Percentiles rank a stretch among this genome's conserved stretches.
phyloP scores from a whole-genome alignment of 2,329 filamentous ascomycete genomes.

The Ceratocystis cubensis region DNA sequence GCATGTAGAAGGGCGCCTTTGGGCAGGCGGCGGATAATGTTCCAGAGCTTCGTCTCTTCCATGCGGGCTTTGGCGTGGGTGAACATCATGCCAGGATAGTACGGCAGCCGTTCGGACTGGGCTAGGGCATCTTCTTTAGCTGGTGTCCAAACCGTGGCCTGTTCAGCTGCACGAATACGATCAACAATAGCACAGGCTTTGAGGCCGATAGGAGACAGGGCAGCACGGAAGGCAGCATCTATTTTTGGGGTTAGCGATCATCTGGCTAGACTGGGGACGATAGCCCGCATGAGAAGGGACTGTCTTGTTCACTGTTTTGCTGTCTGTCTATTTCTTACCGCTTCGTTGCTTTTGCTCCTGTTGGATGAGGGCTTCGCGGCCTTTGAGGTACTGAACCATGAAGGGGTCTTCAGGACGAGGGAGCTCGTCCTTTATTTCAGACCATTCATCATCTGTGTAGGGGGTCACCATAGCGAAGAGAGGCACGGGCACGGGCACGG shows the following conservation, averaged over 20 bases:
- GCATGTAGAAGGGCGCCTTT: slow-evolving; percentile 80
- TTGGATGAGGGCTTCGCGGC: slow-evolving; percentile 60
- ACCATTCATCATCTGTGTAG: slow-evolving; percentile 47
- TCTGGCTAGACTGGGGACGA: neutral
- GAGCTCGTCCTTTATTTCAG: slow-evolving; percentile 43
- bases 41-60: slow-evolving; percentile 74
- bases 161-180: slow-evolving; percentile 66
- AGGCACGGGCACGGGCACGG: too few relatives aligned
- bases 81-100: slow-evolving; percentile 92
- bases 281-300: neutral
- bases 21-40: slow-evolving; percentile 72
- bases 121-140: slow-evolving; percentile 59
- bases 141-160: slow-evolving; percentile 61
- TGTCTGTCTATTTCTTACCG: slow-evolving; percentile 17
- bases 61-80: slow-evolving; percentile 72
- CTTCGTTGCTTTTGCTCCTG: slow-evolving; percentile 75
- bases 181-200: slow-evolving; percentile 70
- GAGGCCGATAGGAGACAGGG: slow-evolving; percentile 64
- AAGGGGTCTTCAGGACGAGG: slow-evolving; percentile 56
- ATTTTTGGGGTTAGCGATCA: slow-evolving; percentile 24
- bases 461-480: slow-evolving; percentile 26
- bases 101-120: slow-evolving; percentile 45
- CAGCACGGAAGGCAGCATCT: slow-evolving; percentile 58
- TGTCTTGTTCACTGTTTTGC: neutral
- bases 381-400: slow-evolving; percentile 67